These are phyloP conservation scores for Cercospora berteroae DNA, from an alignment of 2,329 filamentous ascomycete species.

Conservation along the genomic window DNA sequence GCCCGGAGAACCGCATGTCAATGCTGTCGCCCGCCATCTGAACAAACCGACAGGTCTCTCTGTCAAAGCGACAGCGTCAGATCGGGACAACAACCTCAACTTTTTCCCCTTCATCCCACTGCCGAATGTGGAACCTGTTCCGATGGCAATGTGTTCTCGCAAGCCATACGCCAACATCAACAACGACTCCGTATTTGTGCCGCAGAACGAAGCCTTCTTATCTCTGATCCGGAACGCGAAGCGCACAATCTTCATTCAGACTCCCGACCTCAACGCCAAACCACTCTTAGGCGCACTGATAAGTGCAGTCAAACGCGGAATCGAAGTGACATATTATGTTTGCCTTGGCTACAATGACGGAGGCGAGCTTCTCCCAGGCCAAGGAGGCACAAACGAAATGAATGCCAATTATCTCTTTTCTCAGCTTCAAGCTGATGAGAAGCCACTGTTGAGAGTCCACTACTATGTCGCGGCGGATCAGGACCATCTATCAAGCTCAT, in stretches of 20 bases:
- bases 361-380: constrained; percentile 71
- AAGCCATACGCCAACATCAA: constrained; percentile 65
- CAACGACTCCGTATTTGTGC: constrained; percentile 60
- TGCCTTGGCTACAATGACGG: constrained; percentile 78
- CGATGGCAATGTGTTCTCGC: constrained; percentile 52
- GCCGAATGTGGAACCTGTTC: constrained; percentile 27
- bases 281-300: constrained; percentile 63
- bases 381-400: constrained; percentile 75
- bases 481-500: constrained; percentile 67
- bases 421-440: constrained; percentile 48
- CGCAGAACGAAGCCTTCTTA: constrained; percentile 74
- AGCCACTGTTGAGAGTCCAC: constrained; percentile 51
- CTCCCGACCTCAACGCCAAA: constrained; percentile 72
- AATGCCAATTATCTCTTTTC: constrained; percentile 60
- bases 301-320: constrained; percentile 63
- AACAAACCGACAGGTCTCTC: constrained; percentile 42
- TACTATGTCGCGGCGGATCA: constrained; percentile 77
- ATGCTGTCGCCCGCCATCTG: constrained; percentile 63
- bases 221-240: constrained; percentile 65
- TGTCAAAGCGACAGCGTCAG: constrained; percentile 49
- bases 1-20: constrained; percentile 52
- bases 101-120: constrained; percentile 60
- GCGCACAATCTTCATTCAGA: constrained; percentile 70
- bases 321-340: constrained; percentile 68
- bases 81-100: constrained; percentile 21